phyloP scores from a whole-genome alignment of 1,139 yeast species.

The Geotrichum cucujoidarum region DNA sequence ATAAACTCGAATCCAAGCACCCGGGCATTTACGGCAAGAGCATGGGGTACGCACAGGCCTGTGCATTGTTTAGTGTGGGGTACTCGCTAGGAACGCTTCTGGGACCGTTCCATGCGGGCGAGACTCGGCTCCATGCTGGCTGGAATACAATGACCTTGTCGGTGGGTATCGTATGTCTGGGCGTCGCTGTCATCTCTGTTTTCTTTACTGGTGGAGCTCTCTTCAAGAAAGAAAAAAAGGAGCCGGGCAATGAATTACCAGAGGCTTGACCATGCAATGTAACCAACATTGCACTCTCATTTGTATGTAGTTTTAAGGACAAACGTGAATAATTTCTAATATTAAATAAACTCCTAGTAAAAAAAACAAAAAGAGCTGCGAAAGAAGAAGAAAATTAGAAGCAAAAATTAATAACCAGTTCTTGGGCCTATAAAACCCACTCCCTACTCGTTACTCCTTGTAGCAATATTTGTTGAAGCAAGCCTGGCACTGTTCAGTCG shows the following conservation, averaged over 20 bases:
- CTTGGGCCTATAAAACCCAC: too few relatives aligned
- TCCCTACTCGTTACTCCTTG: too few relatives aligned
- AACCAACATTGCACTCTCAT: too few relatives aligned
- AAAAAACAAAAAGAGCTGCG: too few relatives aligned
- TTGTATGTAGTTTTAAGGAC: too few relatives aligned
- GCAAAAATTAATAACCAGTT: too few relatives aligned
- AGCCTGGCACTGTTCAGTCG: constrained; percentile 66
- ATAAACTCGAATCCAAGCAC: constrained; percentile 25
- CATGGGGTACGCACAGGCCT: constrained; percentile 36
- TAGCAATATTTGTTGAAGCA: constrained; percentile 79
- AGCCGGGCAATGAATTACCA: not conserved
- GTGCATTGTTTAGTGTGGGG: constrained; percentile 35
- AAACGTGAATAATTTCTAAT: too few relatives aligned
- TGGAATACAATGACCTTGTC: constrained; percentile 30
- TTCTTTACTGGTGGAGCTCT: constrained; percentile 30
- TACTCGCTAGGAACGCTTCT: constrained; percentile 34
- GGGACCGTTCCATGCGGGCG: constrained; percentile 37
- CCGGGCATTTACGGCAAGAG: constrained; percentile 35
- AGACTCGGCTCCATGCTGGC: constrained; percentile 26
- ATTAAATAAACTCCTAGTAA: too few relatives aligned
- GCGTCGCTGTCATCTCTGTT: constrained; percentile 28
- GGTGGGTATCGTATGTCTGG: constrained; percentile 29
- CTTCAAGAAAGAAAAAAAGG: not conserved
- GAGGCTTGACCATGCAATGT: too few relatives aligned
- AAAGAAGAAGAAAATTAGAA: too few relatives aligned